Evolutionary conservation across 2,329 filamentous ascomycete genomes (phyloP).

Genomic region (Penicillium sp.): DNA sequence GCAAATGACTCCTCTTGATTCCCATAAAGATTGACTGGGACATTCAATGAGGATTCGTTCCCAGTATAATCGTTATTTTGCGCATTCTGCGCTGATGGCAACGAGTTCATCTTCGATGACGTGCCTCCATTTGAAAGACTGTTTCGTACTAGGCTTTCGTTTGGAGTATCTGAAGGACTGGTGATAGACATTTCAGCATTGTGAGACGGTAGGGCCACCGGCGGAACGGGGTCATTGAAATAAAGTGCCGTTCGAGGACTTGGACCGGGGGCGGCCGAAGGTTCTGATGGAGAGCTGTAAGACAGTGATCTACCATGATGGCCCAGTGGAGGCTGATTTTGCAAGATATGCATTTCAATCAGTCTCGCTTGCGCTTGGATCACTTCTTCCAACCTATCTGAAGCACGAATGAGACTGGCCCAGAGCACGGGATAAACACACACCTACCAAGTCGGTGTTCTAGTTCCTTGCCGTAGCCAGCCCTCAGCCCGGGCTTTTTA

Average conservation of each 20-base stretch:
- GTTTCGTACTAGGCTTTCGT: constrained; percentile 26
- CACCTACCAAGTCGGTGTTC: constrained; percentile 61
- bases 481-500: constrained; percentile 65
- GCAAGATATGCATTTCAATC: constrained; percentile 56
- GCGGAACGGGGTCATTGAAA: constrained; percentile 56
- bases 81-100: constrained; percentile 26
- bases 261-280: constrained; percentile 52
- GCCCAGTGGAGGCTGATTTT: constrained; percentile 30
- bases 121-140: constrained; percentile 24
- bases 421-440: not conserved
- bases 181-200: constrained; percentile 43
- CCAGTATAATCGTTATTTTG: constrained; percentile 41
- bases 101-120: constrained; percentile 16
- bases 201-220: constrained; percentile 48
- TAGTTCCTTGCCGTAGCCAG: constrained; percentile 68
- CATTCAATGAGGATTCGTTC: constrained; percentile 54
- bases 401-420: not conserved
- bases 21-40: constrained; percentile 57
- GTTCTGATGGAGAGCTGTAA: constrained; percentile 50
- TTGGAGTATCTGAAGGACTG: constrained; percentile 37
- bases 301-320: constrained; percentile 29
- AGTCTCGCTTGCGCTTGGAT: constrained; percentile 65
- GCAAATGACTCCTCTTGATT: constrained; percentile 47
- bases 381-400: constrained; percentile 65
- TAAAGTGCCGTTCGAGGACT: constrained; percentile 61